These are phyloP conservation scores for Coelastrella sp. DNA, from an alignment of 139 green algal species.

Conservation along the genomic window DNA sequence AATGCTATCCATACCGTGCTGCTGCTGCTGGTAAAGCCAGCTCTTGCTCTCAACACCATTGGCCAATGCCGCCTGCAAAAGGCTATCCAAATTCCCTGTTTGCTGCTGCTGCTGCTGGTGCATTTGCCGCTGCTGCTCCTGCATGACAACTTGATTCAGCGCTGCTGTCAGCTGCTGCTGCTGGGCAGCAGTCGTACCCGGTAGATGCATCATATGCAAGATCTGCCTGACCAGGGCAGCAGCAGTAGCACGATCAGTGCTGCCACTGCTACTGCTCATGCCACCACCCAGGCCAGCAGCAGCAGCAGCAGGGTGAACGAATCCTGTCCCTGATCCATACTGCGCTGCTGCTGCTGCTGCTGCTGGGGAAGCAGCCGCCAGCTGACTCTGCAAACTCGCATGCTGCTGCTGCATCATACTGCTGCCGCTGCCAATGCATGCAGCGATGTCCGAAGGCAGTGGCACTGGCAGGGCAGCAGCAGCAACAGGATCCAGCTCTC, in stretches of 20 bases:
- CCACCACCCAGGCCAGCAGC: not conserved
- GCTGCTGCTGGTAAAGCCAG: not conserved
- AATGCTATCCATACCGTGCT: not conserved
- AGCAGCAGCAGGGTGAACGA: not conserved
- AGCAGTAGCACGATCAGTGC: not conserved
- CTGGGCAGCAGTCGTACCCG: not conserved
- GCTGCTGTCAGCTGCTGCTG: constrained; percentile 18
- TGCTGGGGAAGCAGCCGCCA: too few relatives aligned
- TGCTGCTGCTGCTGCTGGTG: not conserved
- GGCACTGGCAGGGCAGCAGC: constrained; percentile 30
- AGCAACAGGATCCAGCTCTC: constrained; percentile 29
- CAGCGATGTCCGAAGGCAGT: not conserved
- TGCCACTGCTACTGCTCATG: not conserved
- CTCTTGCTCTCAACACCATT: not conserved
- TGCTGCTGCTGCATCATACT: not conserved
- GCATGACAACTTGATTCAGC: not conserved
- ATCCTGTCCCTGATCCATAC: not conserved
- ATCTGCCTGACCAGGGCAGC: not conserved
- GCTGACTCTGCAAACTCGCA: too few relatives aligned
- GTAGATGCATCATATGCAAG: not conserved
- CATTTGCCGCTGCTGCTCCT: not conserved
- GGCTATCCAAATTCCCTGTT: not conserved
- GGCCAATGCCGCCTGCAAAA: constrained; percentile 4
- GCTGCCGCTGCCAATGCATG: constrained; percentile 12
- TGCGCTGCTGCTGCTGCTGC: constrained; percentile 16